phyloP scores from a whole-genome alignment of 2,329 filamentous ascomycete species.

The Lecanicillium sp. region DNA sequence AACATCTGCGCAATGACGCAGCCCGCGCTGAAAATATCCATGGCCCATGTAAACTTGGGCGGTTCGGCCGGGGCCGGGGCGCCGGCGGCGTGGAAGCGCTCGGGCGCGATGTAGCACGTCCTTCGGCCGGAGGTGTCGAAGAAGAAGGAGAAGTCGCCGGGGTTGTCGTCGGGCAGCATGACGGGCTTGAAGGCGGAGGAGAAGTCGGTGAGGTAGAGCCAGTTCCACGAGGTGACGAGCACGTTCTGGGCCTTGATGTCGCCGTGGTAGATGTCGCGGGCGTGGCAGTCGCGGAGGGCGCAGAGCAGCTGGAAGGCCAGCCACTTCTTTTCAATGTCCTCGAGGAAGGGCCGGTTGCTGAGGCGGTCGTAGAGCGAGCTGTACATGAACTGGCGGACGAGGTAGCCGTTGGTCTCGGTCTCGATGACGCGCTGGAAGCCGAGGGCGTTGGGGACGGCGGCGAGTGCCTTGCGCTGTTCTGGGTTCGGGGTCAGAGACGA shows the following conservation, averaged over 20 bases:
- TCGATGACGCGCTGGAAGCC: constrained; percentile 87
- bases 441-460: constrained; percentile 84
- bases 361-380: constrained; percentile 96
- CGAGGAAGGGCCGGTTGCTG: constrained; percentile 91
- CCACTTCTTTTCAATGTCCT: constrained; percentile 99
- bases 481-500: constrained; percentile 15
- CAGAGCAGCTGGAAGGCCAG: constrained; percentile 92
- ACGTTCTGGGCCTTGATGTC: constrained; percentile 99
- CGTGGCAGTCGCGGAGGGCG: constrained; percentile 85
- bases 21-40: constrained; percentile 97
- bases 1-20: constrained; percentile 97
- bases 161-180: constrained; percentile 91
- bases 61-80: constrained; percentile 57
- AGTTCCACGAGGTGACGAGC: constrained; percentile 97
- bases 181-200: constrained; percentile 93
- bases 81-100: constrained; percentile 73
- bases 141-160: constrained; percentile 94
- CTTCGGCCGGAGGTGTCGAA: constrained; percentile 89
- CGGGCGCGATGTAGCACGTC: constrained; percentile 92
- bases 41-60: constrained; percentile 72
- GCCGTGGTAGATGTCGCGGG: constrained; percentile 84
- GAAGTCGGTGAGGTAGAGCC: constrained; percentile 97
- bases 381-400: constrained; percentile 92
- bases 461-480: constrained; percentile 75
- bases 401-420: constrained; percentile 83